Evolutionary conservation across 345 rosid genomes (phyloP).

Genomic region (Eucalyptus virginea): DNA sequence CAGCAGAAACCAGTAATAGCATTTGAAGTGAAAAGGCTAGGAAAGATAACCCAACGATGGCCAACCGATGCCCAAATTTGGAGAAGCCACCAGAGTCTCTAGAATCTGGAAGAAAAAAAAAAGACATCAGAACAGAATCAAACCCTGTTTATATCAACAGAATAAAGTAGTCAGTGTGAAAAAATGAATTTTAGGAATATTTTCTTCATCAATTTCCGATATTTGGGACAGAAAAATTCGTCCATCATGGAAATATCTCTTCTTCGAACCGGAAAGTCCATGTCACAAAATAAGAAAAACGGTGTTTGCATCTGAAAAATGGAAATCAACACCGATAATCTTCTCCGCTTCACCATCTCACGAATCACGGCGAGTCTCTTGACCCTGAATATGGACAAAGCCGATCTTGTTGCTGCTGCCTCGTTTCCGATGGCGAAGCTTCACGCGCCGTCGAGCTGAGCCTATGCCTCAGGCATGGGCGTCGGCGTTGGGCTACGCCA

Average conservation of each 20-base stretch:
- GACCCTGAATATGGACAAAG: no score
- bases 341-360: no score
- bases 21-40: neutral
- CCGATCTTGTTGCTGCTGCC: no score
- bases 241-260: no score
- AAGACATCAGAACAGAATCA: neutral
- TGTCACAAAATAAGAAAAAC: no score
- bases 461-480: neutral
- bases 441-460: neutral
- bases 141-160: neutral
- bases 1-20: accelerated
- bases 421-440: neutral
- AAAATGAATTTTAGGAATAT: neutral
- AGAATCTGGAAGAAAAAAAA: neutral
- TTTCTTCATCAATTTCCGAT: no score
- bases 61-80: neutral
- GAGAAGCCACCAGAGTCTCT: neutral
- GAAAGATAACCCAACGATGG: neutral
- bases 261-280: no score
- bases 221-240: no score
- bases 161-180: neutral
- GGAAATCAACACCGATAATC: no score
- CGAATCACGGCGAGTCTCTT: no score
- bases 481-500: neutral
- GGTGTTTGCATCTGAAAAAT: no score